Evolutionary conservation across 495 filamentous ascomycete genomes (phyloP).

Genomic region (Daldinia bambusicola): DNA sequence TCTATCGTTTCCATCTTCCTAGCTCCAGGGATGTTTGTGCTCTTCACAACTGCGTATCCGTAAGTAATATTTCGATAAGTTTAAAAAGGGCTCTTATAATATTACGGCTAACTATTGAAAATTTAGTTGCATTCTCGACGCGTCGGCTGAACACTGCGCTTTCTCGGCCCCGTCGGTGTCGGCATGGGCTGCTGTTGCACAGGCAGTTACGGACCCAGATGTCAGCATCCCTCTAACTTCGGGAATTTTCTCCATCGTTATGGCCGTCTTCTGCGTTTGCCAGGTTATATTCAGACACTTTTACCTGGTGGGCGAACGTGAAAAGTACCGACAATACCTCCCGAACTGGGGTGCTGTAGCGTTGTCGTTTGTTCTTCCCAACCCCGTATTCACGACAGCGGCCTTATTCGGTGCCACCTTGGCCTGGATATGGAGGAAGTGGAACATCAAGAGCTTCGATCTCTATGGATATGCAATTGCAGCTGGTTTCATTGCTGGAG

Average conservation of each 20-base stretch:
- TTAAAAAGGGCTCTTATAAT: neutral
- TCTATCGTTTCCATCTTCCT: constrained; percentile 70
- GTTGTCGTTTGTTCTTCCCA: constrained; percentile 70
- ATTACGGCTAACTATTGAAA: neutral
- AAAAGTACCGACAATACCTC: constrained; percentile 67
- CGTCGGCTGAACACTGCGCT: constrained; percentile 55
- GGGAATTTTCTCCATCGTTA: constrained; percentile 66
- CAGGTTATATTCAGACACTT: constrained; percentile 68
- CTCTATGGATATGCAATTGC: constrained; percentile 73
- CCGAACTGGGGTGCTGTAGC: constrained; percentile 76
- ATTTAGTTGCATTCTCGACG: constrained; percentile 61
- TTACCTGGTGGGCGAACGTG: constrained; percentile 63
- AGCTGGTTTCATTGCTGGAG: constrained; percentile 74
- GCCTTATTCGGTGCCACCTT: constrained; percentile 67
- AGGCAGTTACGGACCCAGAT: constrained; percentile 69
- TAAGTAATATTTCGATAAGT: neutral
- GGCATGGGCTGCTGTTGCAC: constrained; percentile 72
- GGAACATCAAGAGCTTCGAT: constrained; percentile 64
- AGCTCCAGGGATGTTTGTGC: constrained; percentile 69
- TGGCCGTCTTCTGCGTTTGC: constrained; percentile 60
- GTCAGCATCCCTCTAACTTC: constrained; percentile 66
- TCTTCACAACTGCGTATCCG: constrained; percentile 73
- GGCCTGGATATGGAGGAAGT: constrained; percentile 69
- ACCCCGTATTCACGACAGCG: constrained; percentile 65
- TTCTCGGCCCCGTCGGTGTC: constrained; percentile 70